Percentiles rank a stretch among this genome's conserved stretches.
Conservation (phyloP, 1,139 yeast species). For the Candida neerlandica region DNA sequence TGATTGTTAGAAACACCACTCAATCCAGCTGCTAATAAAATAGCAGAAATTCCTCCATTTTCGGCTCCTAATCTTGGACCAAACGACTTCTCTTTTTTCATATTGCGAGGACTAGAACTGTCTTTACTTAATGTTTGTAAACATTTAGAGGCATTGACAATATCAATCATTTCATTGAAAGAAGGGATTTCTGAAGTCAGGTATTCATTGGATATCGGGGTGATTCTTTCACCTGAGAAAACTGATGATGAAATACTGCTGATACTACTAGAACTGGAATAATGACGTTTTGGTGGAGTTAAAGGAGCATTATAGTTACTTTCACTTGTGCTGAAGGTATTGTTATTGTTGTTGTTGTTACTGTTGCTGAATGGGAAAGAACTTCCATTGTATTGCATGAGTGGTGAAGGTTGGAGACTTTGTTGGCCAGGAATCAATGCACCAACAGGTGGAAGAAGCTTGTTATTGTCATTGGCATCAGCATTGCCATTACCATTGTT, state of each 20-base stretch:
- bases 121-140: slow-evolving; percentile 30
- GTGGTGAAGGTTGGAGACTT: neutral
- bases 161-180: slow-evolving; percentile 31
- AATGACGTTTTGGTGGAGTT: slow-evolving; percentile 6
- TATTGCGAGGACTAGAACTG: slow-evolving; percentile 1
- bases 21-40: slow-evolving; percentile 30
- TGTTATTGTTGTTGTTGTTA: neutral
- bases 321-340: neutral
- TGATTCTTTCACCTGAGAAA: slow-evolving; percentile 7
- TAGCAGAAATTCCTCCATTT: slow-evolving; percentile 27
- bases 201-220: slow-evolving; percentile 3
- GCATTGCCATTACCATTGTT: too few relatives aligned
- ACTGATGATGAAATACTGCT: slow-evolving; percentile 12
- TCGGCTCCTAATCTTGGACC: neutral
- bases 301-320: neutral
- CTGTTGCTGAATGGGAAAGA: neutral
- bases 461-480: neutral
- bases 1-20: slow-evolving; percentile 6
- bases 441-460: slow-evolving; percentile 10
- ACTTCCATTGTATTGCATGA: neutral
- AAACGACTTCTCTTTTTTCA: neutral
- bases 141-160: slow-evolving; percentile 45
- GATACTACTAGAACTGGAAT: slow-evolving; percentile 9
- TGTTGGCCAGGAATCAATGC: slow-evolving; percentile 10
- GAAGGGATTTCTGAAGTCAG: slow-evolving; percentile 9